phyloP scores from a whole-genome alignment of 2,329 filamentous ascomycete genomes.

The Calonectria ilicicola region DNA sequence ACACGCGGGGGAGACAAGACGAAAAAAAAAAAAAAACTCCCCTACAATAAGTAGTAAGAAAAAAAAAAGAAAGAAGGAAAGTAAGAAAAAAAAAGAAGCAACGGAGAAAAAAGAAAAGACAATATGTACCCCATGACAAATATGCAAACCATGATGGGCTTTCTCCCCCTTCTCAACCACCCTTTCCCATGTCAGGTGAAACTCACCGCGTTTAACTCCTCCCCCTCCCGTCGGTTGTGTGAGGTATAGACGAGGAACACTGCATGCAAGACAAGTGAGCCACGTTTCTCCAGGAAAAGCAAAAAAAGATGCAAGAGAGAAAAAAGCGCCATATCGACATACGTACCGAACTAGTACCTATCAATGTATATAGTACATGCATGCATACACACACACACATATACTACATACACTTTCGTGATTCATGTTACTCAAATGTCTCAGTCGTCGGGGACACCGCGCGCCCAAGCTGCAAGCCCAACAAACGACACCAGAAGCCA shows the following conservation, averaged over 20 bases:
- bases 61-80: background rate
- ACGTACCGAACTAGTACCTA: background rate
- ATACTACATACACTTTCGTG: background rate
- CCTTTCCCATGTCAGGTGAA: background rate
- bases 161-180: background rate
- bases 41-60: too few relatives aligned
- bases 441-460: constrained; percentile 2
- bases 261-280: constrained; percentile 4
- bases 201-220: background rate
- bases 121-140: background rate
- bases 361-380: background rate
- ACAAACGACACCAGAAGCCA: background rate
- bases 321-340: background rate
- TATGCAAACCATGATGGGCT: background rate
- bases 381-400: background rate
- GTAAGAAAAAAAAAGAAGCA: background rate
- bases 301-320: background rate
- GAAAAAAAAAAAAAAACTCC: background rate
- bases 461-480: background rate
- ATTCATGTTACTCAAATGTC: background rate
- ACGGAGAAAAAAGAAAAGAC: background rate
- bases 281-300: background rate
- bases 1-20: constrained; percentile 4
- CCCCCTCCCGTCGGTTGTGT: background rate
- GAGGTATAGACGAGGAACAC: background rate